Evolutionary conservation across 352 stramenopile species (phyloP).

Genomic region (Globisporangium heterothallicum): DNA sequence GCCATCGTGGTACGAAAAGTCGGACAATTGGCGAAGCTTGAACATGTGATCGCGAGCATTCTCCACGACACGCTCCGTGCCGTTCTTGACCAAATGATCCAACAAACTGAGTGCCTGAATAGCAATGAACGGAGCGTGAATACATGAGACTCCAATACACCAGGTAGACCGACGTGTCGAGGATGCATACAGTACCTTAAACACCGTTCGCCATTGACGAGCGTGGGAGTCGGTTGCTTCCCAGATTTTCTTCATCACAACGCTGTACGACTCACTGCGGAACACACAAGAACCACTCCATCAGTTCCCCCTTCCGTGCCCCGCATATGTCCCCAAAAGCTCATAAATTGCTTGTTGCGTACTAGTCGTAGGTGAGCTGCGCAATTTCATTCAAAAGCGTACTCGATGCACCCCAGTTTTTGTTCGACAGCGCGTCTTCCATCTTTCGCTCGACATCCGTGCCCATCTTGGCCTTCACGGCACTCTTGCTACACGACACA

Average conservation of each 20-base stretch:
- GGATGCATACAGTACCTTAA: too few species aligned
- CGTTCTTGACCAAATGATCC: slow-evolving; percentile 98
- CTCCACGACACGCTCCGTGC: slow-evolving; percentile 96
- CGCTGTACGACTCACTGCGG: slow-evolving; percentile 78
- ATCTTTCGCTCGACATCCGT: slow-evolving; percentile 87
- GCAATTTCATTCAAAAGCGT: slow-evolving; percentile 98
- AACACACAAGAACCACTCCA: slow-evolving; percentile 5
- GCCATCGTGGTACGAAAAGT: slow-evolving; percentile 88
- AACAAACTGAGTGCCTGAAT: slow-evolving; percentile 85
- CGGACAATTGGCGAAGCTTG: slow-evolving; percentile 80
- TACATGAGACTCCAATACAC: background rate
- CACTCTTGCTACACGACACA: slow-evolving; percentile 56
- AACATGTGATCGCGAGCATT: slow-evolving; percentile 95
- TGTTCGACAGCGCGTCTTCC: slow-evolving; percentile 97
- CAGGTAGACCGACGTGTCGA: too few species aligned
- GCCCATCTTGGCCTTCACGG: slow-evolving; percentile 82
- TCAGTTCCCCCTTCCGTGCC: background rate
- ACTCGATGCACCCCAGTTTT: slow-evolving; percentile 98
- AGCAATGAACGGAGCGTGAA: background rate
- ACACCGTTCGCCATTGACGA: slow-evolving; percentile 95
- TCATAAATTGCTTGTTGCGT: too few species aligned
- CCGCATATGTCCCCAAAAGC: too few species aligned
- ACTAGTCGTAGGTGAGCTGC: slow-evolving; percentile 96
- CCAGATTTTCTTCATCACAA: slow-evolving; percentile 95
- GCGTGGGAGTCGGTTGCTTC: slow-evolving; percentile 87